Evolutionary conservation across 192 early-diverging fungal species (phyloP).

Genomic region (Coemansia aciculifera): DNA sequence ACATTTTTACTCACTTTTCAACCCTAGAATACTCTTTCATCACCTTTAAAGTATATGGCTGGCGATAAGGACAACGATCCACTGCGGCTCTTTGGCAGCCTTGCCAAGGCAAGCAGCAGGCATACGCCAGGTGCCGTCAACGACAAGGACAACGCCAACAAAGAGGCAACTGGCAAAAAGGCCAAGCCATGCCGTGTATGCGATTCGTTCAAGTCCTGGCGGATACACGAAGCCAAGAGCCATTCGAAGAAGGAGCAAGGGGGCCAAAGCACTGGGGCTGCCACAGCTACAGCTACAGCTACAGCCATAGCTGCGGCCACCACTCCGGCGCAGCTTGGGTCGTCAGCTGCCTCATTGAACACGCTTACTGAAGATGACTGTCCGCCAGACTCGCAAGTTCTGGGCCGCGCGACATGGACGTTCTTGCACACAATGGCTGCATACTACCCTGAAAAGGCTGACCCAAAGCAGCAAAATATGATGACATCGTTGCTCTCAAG

Average conservation of each 20-base stretch:
- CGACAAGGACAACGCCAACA: constrained; percentile 26
- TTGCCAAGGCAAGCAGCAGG: constrained; percentile 12
- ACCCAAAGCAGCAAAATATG: constrained; percentile 64
- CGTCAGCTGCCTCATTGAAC: constrained; percentile 18
- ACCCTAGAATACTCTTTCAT: too few species aligned
- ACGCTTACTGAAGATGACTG: constrained; percentile 58
- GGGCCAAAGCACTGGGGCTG: neutral
- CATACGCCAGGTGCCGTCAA: neutral
- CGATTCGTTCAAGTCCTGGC: constrained; percentile 74
- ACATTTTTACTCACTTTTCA: too few species aligned
- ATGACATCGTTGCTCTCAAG: constrained; percentile 74
- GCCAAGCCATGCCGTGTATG: constrained; percentile 79
- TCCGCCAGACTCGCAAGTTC: constrained; percentile 77
- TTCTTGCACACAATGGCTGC: constrained; percentile 97
- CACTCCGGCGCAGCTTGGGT: neutral
- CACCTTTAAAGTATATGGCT: constrained; percentile 7
- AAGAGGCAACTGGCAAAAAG: constrained; percentile 3
- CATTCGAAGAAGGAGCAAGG: constrained; percentile 32
- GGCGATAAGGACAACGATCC: constrained; percentile 14
- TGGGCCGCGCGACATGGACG: constrained; percentile 94
- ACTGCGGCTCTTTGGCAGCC: constrained; percentile 7
- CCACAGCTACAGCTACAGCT: constrained; percentile 16
- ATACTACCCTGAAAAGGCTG: constrained; percentile 87
- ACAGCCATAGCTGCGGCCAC: constrained; percentile 19
- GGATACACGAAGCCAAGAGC: constrained; percentile 53